Percentiles rank a stretch among this genome's conserved stretches.
phyloP scores from a whole-genome alignment of 257 asterid genomes.

The Scutellaria galericulata region DNA sequence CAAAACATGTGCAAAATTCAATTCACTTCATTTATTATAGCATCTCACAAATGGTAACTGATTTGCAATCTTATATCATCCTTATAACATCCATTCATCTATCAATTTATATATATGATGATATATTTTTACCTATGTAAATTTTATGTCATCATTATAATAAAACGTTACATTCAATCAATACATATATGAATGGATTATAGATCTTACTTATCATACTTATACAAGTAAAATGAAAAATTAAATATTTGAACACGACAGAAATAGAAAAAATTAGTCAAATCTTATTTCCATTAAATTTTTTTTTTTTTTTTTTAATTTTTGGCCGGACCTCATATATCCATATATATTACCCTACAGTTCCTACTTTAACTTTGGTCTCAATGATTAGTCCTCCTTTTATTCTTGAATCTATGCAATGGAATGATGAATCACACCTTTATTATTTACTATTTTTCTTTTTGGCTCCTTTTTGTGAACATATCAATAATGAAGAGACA shows the following conservation, averaged over 20 bases:
- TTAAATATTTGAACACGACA: too few species aligned
- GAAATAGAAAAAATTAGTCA: background rate
- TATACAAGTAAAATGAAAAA: too few species aligned
- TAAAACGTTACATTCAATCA: too few species aligned
- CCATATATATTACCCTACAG: background rate
- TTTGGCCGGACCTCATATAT: background rate
- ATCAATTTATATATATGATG: too few species aligned
- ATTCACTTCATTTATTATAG: background rate
- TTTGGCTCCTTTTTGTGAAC: slow-evolving; percentile 42
- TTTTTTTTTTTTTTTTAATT: background rate
- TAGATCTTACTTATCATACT: too few species aligned
- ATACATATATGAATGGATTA: too few species aligned
- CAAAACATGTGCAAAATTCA: too few species aligned
- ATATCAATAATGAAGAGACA: slow-evolving; percentile 41
- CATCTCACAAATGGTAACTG: slow-evolving; percentile 1
- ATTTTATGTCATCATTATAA: too few species aligned
- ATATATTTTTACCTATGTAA: too few species aligned
- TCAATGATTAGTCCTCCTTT: slow-evolving; percentile 39
- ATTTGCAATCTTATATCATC: slow-evolving; percentile 8
- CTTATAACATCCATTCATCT: too few species aligned
- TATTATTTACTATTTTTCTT: slow-evolving; percentile 37
- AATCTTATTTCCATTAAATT: slow-evolving; percentile 14
- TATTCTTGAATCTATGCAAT: slow-evolving; percentile 41
- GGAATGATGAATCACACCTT: slow-evolving; percentile 56
- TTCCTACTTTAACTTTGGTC: slow-evolving; percentile 18